phyloP scores from a whole-genome alignment of 306 rosid species.

The Ochetophila trinervis region DNA sequence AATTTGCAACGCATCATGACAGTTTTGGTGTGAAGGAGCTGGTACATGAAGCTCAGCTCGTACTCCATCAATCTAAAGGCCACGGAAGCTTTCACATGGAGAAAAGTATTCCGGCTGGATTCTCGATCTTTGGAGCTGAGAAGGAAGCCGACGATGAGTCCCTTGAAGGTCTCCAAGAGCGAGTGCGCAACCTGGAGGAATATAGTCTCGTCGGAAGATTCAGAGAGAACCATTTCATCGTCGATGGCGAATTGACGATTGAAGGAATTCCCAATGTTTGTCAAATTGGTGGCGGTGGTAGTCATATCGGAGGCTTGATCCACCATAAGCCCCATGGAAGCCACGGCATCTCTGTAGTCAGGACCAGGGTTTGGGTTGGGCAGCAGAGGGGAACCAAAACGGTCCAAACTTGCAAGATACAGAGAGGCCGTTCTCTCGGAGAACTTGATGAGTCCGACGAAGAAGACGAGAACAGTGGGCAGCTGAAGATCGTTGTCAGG shows the following conservation, averaged over 20 bases:
- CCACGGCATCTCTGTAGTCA: background rate
- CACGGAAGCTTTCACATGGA: background rate
- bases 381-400: background rate
- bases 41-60: slow-evolving; percentile 8
- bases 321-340: background rate
- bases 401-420: background rate
- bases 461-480: background rate
- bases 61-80: background rate
- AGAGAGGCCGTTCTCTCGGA: background rate
- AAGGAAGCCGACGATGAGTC: slow-evolving; percentile 8
- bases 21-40: slow-evolving; percentile 7
- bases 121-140: background rate
- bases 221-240: background rate
- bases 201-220: background rate
- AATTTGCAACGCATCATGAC: background rate
- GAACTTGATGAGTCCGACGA: background rate
- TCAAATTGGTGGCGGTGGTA: background rate
- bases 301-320: background rate
- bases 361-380: background rate
- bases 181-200: background rate
- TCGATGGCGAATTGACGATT: background rate
- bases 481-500: background rate
- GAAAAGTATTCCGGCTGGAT: background rate
- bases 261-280: background rate
- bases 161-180: slow-evolving; percentile 1